Evolutionary conservation across 257 asterid species (phyloP), one percentile per base, ranked within the genome.

Genomic region (Gentiana straminea): DNA sequence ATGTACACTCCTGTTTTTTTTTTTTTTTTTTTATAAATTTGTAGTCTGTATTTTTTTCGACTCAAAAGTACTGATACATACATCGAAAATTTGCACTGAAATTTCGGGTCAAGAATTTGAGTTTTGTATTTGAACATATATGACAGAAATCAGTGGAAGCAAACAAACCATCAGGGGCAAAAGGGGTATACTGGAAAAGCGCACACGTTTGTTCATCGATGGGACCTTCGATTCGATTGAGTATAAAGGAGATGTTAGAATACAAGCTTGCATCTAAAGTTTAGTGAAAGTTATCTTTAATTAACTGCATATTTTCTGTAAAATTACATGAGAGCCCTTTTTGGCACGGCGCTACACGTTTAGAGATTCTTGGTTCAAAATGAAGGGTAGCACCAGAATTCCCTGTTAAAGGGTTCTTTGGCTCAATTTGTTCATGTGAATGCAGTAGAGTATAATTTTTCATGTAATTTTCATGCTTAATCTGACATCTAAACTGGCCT

Each of bases 221-320:
- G 97, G 98, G 97, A 65, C 98, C 98, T 38, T 91, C 98, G 10
- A 78, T 91, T 69, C 80, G 90, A 71, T 77, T 91, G 72, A 91
- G 80, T 68, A 73, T 80, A 41, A 81, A 72, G 73, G 97, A 84
- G 34, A 77, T 88, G 86, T 88, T 87, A 7, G 95, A 87, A 4
- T 85, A 66, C 86, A 88, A 85, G 82, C 81, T 71, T 47, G 49
- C 89, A 12, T 72, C 72, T 66, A 77, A 39, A 52, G 67, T 63
- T 62, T 71, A 54, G 60, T 4, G 24, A 5, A 41, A 39, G 7
- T 39, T 39, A 39, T 5, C 5, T 39, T 5, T 8, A 39, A 39
- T 4, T 39, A 39, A 3, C 7, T 41, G 9, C 46, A 41, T 41
- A 10, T 41, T 24, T 24, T 24, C 24, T 41, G 8, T 41, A 41